Conservation (phyloP, 2,329 filamentous ascomycete genomes). For the Aspergillus sp. region DNA sequence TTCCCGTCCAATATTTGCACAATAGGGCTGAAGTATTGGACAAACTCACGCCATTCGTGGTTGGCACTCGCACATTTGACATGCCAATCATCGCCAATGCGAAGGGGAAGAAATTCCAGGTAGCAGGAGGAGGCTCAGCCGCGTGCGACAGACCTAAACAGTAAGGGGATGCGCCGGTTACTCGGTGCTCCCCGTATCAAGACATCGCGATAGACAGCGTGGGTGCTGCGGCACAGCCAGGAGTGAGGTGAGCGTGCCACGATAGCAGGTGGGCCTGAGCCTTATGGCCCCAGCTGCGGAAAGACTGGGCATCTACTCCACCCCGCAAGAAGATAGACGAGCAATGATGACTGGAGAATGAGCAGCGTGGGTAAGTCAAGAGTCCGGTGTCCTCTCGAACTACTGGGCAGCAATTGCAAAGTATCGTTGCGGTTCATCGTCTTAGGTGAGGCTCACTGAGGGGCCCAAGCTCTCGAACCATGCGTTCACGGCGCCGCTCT, state of each 20-base stretch:
- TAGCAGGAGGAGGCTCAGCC: background rate
- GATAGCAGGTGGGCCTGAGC: conserved; percentile 3
- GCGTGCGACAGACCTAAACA: conserved; percentile 3
- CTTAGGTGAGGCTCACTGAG: background rate
- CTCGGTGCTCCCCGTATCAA: background rate
- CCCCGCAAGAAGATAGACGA: background rate
- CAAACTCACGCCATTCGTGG: background rate
- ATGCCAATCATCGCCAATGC: conserved; percentile 2
- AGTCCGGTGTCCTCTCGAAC: background rate
- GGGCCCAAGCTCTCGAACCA: background rate
- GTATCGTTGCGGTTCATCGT: background rate
- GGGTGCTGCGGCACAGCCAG: background rate
- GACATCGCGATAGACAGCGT: background rate
- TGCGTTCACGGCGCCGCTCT: background rate
- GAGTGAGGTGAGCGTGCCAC: conserved; percentile 6
- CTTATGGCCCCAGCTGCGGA: background rate
- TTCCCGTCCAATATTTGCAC: background rate
- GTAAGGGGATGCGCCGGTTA: background rate
- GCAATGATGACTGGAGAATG: too few species aligned
- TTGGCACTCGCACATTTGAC: background rate
- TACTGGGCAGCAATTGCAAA: background rate
- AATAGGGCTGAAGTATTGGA: background rate
- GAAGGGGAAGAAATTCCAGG: background rate
- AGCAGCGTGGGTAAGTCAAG: background rate
- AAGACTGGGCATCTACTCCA: background rate